A percentile compares a stretch with the other conserved stretches of the same genome.
Conservation (phyloP, 2,329 filamentous ascomycete species). For the Cercospora brassicicola region DNA sequence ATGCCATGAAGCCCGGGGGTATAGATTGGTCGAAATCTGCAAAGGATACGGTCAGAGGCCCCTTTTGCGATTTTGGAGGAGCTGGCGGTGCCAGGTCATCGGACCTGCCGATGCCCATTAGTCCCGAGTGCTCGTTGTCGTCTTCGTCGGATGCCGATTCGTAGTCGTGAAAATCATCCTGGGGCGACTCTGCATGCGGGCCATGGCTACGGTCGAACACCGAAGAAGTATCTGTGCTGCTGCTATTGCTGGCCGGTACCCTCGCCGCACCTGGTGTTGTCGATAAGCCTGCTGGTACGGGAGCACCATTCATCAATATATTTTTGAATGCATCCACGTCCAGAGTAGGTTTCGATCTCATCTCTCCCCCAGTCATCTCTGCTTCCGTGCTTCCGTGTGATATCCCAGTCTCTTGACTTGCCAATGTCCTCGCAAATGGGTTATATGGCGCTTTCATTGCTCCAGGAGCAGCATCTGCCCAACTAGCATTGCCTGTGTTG, state of each 20-base stretch:
- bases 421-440: slow-evolving; percentile 39
- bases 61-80: slow-evolving; percentile 70
- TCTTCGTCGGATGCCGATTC: slow-evolving; percentile 36
- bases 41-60: slow-evolving; percentile 40
- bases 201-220: slow-evolving; percentile 53
- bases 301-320: slow-evolving; percentile 69
- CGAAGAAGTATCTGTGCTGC: slow-evolving; percentile 57
- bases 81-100: slow-evolving; percentile 59
- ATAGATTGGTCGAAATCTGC: slow-evolving; percentile 38
- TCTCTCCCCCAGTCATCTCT: slow-evolving; percentile 16
- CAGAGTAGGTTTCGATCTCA: slow-evolving; percentile 46
- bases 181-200: slow-evolving; percentile 51
- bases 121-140: slow-evolving; percentile 42
- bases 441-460: slow-evolving; percentile 35
- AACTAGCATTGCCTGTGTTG: slow-evolving; percentile 29
- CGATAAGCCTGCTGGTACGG: slow-evolving; percentile 34
- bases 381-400: slow-evolving; percentile 5
- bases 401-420: slow-evolving; percentile 31
- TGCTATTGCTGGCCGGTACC: slow-evolving; percentile 46
- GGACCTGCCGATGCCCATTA: slow-evolving; percentile 46
- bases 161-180: slow-evolving; percentile 55
- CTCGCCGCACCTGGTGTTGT: slow-evolving; percentile 14
- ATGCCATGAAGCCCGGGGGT: slow-evolving; percentile 27
- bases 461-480: slow-evolving; percentile 11
- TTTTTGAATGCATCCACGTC: slow-evolving; percentile 76